Conservation (phyloP, 2,329 filamentous ascomycete genomes). For the Harringtonia lauricola region DNA sequence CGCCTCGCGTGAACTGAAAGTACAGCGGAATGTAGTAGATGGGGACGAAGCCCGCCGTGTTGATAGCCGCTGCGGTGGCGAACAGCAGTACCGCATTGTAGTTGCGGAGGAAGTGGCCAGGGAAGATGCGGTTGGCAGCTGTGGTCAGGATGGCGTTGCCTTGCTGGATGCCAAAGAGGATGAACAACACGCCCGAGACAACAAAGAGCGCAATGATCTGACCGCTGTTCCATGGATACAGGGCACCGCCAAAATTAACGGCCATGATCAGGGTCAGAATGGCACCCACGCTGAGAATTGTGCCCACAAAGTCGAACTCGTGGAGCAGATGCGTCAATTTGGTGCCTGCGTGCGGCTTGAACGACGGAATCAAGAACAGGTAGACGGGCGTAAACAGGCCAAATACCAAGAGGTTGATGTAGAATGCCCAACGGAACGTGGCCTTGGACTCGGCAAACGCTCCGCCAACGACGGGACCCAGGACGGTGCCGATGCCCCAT, state of each 20-base stretch:
- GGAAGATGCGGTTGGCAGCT: conserved; percentile 29
- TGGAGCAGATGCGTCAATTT: conserved; percentile 10
- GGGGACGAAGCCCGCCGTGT: conserved; percentile 24
- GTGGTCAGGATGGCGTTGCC: conserved; percentile 31
- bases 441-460: conserved; percentile 23
- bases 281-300: conserved; percentile 16
- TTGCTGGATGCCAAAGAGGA: conserved; percentile 37
- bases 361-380: conserved; percentile 30
- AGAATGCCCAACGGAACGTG: conserved; percentile 25
- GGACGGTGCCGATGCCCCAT: conserved; percentile 1
- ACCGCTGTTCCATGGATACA: conserved; percentile 34
- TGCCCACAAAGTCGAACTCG: conserved; percentile 20
- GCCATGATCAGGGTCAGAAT: conserved; percentile 32
- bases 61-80: conserved; percentile 24
- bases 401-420: too few species aligned
- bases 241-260: conserved; percentile 37
- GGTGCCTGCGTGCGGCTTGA: conserved; percentile 5
- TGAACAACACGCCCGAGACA: conserved; percentile 28
- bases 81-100: conserved; percentile 29
- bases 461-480: conserved; percentile 24
- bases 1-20: conserved; percentile 37
- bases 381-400: conserved; percentile 26
- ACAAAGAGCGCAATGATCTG: conserved; percentile 34
- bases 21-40: conserved; percentile 44
- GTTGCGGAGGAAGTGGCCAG: conserved; percentile 25